These are phyloP conservation scores for Aureobasidium pullulans DNA, from an alignment of 2,329 filamentous ascomycete species.

Conservation along the genomic window DNA sequence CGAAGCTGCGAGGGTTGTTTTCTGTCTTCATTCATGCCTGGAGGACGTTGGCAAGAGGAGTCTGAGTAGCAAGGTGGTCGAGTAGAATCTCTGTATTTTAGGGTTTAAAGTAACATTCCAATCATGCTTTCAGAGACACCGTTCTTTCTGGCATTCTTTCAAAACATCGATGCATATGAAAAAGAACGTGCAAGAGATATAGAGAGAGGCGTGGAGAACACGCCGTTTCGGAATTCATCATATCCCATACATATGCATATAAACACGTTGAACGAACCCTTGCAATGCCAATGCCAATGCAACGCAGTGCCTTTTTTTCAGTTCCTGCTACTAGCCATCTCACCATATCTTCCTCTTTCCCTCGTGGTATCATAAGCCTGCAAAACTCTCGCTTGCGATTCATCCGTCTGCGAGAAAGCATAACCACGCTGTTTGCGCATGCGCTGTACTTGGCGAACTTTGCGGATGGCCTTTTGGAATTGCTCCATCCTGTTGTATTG, in stretches of 20 bases:
- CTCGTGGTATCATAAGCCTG: slow-evolving; percentile 97
- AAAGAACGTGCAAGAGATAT: too few species aligned
- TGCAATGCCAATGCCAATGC: too few species aligned
- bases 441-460: slow-evolving; percentile 93
- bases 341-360: slow-evolving; percentile 83
- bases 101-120: too few species aligned
- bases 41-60: too few species aligned
- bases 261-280: neutral
- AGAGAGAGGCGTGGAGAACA: too few species aligned
- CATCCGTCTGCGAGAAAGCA: slow-evolving; percentile 95
- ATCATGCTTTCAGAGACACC: too few species aligned
- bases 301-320: neutral
- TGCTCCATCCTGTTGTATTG: slow-evolving; percentile 74
- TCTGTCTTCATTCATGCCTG: too few species aligned
- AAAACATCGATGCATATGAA: too few species aligned
- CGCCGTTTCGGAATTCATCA: neutral
- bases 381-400: slow-evolving; percentile 87
- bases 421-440: slow-evolving; percentile 99
- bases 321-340: slow-evolving; percentile 62
- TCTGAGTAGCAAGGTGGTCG: too few species aligned
- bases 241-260: slow-evolving; percentile 13
- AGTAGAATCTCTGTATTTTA: too few species aligned
- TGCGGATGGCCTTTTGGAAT: slow-evolving; percentile 98
- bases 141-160: too few species aligned
- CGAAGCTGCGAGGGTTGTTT: too few species aligned